Conservation (phyloP, 2,329 filamentous ascomycete species). For the Xylaria sp. region DNA sequence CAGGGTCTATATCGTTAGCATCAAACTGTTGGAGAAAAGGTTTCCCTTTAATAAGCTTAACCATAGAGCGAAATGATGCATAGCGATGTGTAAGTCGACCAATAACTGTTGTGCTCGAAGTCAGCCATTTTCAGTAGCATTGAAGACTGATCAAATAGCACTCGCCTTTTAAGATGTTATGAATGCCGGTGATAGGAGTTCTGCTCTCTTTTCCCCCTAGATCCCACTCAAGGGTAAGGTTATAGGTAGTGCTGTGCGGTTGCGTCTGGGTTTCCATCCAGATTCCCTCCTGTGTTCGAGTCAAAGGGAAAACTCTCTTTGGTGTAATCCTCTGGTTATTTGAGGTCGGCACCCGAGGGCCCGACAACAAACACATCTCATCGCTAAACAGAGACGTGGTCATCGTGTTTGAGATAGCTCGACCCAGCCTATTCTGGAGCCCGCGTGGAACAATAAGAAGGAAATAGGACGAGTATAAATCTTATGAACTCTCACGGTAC, state of each 20-base stretch:
- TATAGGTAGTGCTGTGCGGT: not conserved
- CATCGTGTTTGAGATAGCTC: not conserved
- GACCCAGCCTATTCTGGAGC: no score
- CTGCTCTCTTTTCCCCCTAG: not conserved
- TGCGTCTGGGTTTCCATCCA: not conserved
- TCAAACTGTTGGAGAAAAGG: not conserved
- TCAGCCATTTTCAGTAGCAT: not conserved
- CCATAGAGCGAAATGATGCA: not conserved
- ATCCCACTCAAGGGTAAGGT: constrained; percentile 1
- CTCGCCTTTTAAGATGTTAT: not conserved
- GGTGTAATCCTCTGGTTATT: not conserved
- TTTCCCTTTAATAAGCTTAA: not conserved
- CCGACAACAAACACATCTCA: not conserved
- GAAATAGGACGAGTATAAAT: not conserved
- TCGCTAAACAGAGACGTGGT: not conserved
- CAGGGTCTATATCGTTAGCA: not conserved
- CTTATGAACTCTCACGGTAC: not conserved
- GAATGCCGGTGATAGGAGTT: not conserved
- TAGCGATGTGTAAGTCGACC: not conserved
- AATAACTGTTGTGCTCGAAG: not conserved
- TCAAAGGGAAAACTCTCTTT: not conserved
- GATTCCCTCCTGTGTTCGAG: not conserved
- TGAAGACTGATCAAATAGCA: not conserved
- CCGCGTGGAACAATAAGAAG: no score
- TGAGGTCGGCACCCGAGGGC: not conserved